Evolutionary conservation across 2,329 filamentous ascomycete genomes (phyloP).

Genomic region (Dactylellina leptospora): DNA sequence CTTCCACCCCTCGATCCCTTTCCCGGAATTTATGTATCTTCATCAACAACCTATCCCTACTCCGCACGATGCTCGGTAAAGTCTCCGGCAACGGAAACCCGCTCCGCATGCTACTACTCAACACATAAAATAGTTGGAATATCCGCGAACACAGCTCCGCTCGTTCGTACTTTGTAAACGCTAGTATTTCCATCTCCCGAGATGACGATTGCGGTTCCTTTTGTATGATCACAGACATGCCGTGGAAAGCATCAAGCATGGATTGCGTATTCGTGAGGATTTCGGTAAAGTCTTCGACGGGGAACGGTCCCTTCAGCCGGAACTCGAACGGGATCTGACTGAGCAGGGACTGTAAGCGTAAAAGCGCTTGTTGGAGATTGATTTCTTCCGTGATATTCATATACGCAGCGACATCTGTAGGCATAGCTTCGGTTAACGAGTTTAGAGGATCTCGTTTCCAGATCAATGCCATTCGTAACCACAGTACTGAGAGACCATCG

Average conservation of each 20-base stretch:
- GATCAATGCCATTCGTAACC: conserved; percentile 91
- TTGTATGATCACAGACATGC: conserved; percentile 90
- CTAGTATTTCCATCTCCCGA: conserved; percentile 81
- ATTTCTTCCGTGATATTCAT: conserved; percentile 89
- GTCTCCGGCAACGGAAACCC: conserved; percentile 93
- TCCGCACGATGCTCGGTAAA: conserved; percentile 81
- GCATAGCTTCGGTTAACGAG: conserved; percentile 67
- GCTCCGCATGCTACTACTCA: conserved; percentile 91
- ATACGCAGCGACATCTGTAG: conserved; percentile 67
- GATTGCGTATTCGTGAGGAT: conserved; percentile 82
- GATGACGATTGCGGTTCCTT: conserved; percentile 78
- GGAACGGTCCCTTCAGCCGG: conserved; percentile 86
- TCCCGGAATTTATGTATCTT: conserved; percentile 88
- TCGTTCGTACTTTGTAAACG: conserved; percentile 80
- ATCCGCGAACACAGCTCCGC: conserved; percentile 84
- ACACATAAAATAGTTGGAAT: conserved; percentile 84
- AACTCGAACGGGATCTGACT: conserved; percentile 83
- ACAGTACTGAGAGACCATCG: conserved; percentile 87
- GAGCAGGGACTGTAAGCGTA: conserved; percentile 64
- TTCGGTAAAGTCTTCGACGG: conserved; percentile 73
- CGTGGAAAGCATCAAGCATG: conserved; percentile 92
- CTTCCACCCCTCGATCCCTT: conserved; percentile 64
- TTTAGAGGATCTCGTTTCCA: conserved; percentile 94
- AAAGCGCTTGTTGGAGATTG: conserved; percentile 71
- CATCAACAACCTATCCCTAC: conserved; percentile 81